Percentiles rank a stretch among this genome's conserved stretches.
These are phyloP conservation scores for Nemania serpens DNA, from an alignment of 2,329 filamentous ascomycete genomes.

Conservation along the genomic window DNA sequence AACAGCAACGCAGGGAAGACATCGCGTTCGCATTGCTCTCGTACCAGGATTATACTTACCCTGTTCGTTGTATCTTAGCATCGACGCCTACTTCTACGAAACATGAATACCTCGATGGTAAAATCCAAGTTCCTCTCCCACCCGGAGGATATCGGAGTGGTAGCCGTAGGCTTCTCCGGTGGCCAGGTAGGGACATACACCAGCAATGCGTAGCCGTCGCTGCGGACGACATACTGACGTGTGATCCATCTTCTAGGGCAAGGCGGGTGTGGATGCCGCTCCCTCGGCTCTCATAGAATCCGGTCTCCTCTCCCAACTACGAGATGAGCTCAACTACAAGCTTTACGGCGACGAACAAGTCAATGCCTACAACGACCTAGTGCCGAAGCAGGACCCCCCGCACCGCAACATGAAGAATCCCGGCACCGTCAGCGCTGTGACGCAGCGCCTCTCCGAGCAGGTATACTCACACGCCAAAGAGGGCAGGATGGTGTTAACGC, in stretches of 20 bases:
- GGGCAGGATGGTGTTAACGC: slow-evolving; percentile 86
- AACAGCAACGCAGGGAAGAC: background rate
- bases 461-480: slow-evolving; percentile 84
- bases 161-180: slow-evolving; percentile 94
- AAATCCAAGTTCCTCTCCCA: slow-evolving; percentile 77
- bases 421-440: slow-evolving; percentile 82
- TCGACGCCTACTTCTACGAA: slow-evolving; percentile 3
- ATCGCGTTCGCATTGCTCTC: background rate
- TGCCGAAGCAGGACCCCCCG: slow-evolving; percentile 73
- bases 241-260: slow-evolving; percentile 58
- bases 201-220: background rate
- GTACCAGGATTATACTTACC: background rate
- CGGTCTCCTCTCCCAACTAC: slow-evolving; percentile 82
- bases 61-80: background rate
- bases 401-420: slow-evolving; percentile 96
- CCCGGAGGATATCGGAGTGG: slow-evolving; percentile 81
- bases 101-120: slow-evolving; percentile 60
- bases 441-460: slow-evolving; percentile 76
- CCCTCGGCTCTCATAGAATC: slow-evolving; percentile 87
- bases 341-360: slow-evolving; percentile 83
- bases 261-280: slow-evolving; percentile 88
- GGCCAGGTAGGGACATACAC: slow-evolving; percentile 71
- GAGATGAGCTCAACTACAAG: slow-evolving; percentile 84
- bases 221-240: slow-evolving; percentile 1
- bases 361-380: slow-evolving; percentile 78